Base-by-base conservation (phyloP, 2,329 filamentous ascomycete species). In the Chaetomiaceae sp. region DNA sequence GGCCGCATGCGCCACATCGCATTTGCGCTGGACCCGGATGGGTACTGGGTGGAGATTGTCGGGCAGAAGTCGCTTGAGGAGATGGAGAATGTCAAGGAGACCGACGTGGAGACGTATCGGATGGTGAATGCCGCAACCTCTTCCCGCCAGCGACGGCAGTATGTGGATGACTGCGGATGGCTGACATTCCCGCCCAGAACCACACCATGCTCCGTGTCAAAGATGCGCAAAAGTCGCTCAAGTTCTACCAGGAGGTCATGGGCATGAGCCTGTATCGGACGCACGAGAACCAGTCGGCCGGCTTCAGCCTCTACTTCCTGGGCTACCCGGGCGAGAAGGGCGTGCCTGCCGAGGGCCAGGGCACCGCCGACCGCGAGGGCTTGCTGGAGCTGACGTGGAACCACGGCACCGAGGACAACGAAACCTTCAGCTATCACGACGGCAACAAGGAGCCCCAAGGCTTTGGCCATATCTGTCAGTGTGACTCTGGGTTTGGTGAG, bases 121-220 rank as follows among this genome's bases (percentile, higher is more conserved):
- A 82, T 84, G 76, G 75, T 76, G 56, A 43, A 65, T 27, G n/a
- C n/a, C n/a, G n/a, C n/a, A n/a, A n/a, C n/a, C n/a, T n/a, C n/a
- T n/a, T n/a, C n/a, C n/a, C n/a, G n/a, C n/a, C n/a, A n/a, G n/a
- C n/a, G n/a, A n/a, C 17, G 18, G 6, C 15, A 4, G 8, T 6
- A 8, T 6, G 8, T 6, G 33, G 15, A 11, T 20, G 32, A n/a
- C n/a, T n/a, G n/a, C n/a, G n/a, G n/a, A 33, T 47, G 9, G 32
- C 34, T 3, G 2, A 17, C 15, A 4, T 8, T 8, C 20, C 4
- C 2, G 27, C 22, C 6, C 50, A 84, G 81, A 90, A 93, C 69
- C 87, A 93, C 70, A 89, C 86, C 47, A 97, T 97, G 93, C 79
- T 98, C 57, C 86, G 93, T 24, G 84, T 97, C 69, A 97, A 96